A percentile compares a stretch with the other conserved stretches of the same genome.
Conservation (phyloP, 2,329 filamentous ascomycete species). For the Epichloe festucae region DNA sequence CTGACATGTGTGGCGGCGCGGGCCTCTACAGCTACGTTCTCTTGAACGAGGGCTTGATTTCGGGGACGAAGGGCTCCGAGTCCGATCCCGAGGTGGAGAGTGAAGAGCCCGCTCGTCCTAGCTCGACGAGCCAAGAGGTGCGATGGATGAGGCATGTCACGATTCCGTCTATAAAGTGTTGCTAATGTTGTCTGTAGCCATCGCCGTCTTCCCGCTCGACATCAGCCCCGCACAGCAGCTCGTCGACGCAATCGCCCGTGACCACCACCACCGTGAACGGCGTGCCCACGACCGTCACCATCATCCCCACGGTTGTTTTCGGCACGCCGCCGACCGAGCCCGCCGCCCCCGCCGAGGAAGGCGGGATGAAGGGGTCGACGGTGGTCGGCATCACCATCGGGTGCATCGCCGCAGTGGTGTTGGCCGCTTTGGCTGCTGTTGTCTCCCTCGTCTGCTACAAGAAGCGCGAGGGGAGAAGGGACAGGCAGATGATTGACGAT, state of each 20-base stretch:
- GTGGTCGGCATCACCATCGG: constrained; percentile 1
- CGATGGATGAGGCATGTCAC: too few species aligned
- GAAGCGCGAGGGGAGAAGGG: background rate
- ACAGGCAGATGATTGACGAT: background rate
- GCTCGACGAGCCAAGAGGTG: background rate
- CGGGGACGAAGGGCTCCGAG: background rate
- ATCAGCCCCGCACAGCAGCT: too few species aligned
- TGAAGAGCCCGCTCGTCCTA: background rate
- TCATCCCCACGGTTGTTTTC: background rate
- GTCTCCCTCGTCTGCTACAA: background rate
- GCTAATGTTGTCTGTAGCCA: too few species aligned
- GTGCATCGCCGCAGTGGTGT: background rate
- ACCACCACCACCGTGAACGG: background rate
- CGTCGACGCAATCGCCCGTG: too few species aligned
- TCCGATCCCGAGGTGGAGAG: background rate
- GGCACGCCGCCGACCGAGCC: background rate
- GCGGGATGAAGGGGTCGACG: background rate
- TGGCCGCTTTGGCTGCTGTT: background rate
- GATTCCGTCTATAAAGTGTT: too few species aligned
- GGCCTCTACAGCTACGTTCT: constrained; percentile 3
- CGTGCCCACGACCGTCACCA: background rate
- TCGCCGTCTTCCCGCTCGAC: too few species aligned
- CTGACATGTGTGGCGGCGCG: constrained; percentile 1
- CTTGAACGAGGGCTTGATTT: background rate
- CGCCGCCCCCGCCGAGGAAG: background rate